Base-by-base conservation (phyloP, 768 basidiomycete genomes). In the Psilocybe cyanescens region DNA sequence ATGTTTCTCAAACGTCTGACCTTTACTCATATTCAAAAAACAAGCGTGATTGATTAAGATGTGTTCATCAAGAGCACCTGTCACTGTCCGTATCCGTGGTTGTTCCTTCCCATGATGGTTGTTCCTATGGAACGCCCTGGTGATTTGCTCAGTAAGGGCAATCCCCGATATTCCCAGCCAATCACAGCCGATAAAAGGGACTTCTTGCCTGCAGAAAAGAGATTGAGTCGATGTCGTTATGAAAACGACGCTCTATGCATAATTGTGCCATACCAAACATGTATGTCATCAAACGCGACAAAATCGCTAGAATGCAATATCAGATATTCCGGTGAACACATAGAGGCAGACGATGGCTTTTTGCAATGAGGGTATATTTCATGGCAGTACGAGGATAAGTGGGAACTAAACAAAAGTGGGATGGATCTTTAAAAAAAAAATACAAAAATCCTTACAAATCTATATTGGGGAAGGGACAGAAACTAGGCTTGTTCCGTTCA, bases 101-200 rank as follows among this genome's bases (percentile, higher is more conserved):
- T 33, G 41, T 44, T 44, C 41, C 41, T 14, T n/a, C 14, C 14
- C 41, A 6, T 52, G 61, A 57, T 62, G 55, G 17, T 17, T 45
- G 61, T 62, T 62, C 56, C 61, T 57, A 62, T 53, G 61, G 55
- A 47, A 46, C 48, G 45, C 35, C 14, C 16, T 24, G 29, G 28
- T 50, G 28, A 24, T 30, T 50, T 48, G 24, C 49, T 24, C 33
- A 53, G 51, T 31, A 8, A 11, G n/a, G 16, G 8, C 49, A n/a
- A 8, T 30, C 14, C n/a, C 16, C 51, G 33, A 35, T 24, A 16
- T 19, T n/a, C 16, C 47, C 24, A 37, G 51, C 51, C 51, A 53
- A 53, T 53, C 33, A 53, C 14, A 53, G 4, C 11, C 31, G 19
- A 7, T 8, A 16, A 53, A 17, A 19, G 29, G 19, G 16, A 14